Evolutionary conservation across 2,329 filamentous ascomycete genomes (phyloP).

Genomic region (Alternaria alternata): DNA sequence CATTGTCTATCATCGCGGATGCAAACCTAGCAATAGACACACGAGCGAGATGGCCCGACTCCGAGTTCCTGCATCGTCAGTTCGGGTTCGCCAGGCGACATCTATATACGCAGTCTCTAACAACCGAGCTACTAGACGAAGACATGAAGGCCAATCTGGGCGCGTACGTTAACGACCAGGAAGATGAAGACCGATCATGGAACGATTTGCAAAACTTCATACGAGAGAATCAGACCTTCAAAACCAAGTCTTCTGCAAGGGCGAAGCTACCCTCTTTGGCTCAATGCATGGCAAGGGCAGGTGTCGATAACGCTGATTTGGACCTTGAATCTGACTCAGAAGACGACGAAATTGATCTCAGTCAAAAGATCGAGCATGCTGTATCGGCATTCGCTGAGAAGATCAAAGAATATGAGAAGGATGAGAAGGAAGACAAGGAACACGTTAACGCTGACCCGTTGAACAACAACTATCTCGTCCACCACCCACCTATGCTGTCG

Average conservation of each 20-base stretch:
- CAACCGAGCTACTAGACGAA: neutral
- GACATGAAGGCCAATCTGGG: neutral
- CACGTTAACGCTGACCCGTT: too few species aligned
- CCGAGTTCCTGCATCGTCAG: neutral
- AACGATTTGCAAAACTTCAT: neutral
- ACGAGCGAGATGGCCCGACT: constrained; percentile 1
- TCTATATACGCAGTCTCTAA: neutral
- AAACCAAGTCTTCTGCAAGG: neutral
- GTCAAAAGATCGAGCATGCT: neutral
- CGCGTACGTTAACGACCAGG: neutral
- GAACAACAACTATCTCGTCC: neutral
- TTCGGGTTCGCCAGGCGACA: neutral
- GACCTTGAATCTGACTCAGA: constrained; percentile 3
- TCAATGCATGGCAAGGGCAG: constrained; percentile 8
- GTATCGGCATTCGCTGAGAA: neutral
- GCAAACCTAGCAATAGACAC: neutral
- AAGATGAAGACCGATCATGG: constrained; percentile 1
- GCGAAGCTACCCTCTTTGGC: constrained; percentile 6
- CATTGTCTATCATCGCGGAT: neutral
- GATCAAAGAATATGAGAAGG: neutral
- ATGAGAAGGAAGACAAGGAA: neutral
- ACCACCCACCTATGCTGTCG: neutral
- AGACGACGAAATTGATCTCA: neutral
- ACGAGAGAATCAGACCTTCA: neutral
- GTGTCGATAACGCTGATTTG: neutral